Evolutionary conservation across 1,284 basidiomycete genomes (phyloP).

Genomic region (Microbotryomycetes sp.): DNA sequence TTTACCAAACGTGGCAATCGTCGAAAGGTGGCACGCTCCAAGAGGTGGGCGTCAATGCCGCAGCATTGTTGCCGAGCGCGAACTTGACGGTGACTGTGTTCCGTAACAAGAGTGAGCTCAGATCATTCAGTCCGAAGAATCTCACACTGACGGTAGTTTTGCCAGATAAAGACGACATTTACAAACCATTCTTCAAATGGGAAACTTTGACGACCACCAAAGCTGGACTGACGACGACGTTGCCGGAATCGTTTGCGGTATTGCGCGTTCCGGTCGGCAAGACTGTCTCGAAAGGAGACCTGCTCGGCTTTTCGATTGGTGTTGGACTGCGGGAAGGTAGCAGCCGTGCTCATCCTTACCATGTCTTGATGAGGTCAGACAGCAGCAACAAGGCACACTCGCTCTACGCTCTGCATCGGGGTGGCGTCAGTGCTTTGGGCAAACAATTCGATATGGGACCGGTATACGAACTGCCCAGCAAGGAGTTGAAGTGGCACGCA

Average conservation of each 20-base stretch:
- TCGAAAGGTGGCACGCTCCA: neutral
- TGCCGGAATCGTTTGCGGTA: neutral
- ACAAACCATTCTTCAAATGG: neutral
- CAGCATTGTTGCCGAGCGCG: neutral
- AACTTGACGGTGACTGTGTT: neutral
- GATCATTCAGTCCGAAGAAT: neutral
- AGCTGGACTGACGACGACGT: neutral
- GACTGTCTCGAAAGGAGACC: neutral
- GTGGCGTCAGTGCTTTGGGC: neutral
- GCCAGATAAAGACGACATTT: neutral
- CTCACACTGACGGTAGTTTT: neutral
- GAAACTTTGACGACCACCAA: neutral
- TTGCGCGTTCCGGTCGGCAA: neutral
- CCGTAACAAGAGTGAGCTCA: neutral
- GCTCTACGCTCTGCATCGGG: neutral
- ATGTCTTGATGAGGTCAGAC: neutral
- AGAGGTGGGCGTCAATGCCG: neutral
- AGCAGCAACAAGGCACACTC: neutral
- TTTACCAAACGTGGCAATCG: neutral
- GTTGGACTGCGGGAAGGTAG: neutral
- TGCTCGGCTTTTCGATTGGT: neutral
- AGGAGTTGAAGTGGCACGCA: neutral
- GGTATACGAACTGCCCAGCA: neutral
- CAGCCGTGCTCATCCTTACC: neutral
- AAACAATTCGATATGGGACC: neutral